phyloP scores from a whole-genome alignment of 176 grass and related monocot species.

The Oryza glumipatula region DNA sequence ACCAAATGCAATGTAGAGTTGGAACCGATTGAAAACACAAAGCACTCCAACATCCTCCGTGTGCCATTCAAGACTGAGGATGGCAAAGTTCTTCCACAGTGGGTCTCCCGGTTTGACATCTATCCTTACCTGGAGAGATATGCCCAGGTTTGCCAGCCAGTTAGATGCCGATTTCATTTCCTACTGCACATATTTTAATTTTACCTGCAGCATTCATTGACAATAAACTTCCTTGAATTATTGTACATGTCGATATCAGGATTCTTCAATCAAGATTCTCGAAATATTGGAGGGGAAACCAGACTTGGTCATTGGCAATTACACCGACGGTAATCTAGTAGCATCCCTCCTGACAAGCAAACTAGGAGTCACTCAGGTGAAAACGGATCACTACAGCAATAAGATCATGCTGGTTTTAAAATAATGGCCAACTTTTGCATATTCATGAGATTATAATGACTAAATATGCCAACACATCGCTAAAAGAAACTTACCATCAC shows the following conservation, averaged over 20 bases:
- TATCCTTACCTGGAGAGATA: constrained; percentile 99
- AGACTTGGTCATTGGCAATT: constrained; percentile 96
- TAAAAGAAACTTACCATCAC: neutral
- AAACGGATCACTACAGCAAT: neutral
- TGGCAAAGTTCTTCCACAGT: constrained; percentile 48
- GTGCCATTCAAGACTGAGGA: constrained; percentile 61
- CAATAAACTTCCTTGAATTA: neutral
- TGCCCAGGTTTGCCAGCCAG: constrained; percentile 60
- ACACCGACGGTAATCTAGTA: constrained; percentile 91
- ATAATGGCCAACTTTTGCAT: neutral
- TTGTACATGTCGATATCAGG: constrained; percentile 35
- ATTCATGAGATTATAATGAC: neutral
- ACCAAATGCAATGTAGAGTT: constrained; percentile 75
- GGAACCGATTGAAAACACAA: constrained; percentile 59
- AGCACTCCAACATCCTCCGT: constrained; percentile 62
- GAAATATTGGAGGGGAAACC: constrained; percentile 89
- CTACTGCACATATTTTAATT: neutral
- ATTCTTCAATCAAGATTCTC: constrained; percentile 72
- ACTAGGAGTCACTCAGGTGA: constrained; percentile 88
- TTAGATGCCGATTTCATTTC: neutral
- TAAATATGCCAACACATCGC: neutral
- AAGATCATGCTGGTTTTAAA: neutral
- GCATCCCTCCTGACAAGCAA: constrained; percentile 86
- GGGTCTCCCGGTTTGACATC: constrained; percentile 93
- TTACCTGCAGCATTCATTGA: neutral